These are phyloP conservation scores for Betula pendula DNA, from an alignment of 306 rosid species.

Conservation along the genomic window DNA sequence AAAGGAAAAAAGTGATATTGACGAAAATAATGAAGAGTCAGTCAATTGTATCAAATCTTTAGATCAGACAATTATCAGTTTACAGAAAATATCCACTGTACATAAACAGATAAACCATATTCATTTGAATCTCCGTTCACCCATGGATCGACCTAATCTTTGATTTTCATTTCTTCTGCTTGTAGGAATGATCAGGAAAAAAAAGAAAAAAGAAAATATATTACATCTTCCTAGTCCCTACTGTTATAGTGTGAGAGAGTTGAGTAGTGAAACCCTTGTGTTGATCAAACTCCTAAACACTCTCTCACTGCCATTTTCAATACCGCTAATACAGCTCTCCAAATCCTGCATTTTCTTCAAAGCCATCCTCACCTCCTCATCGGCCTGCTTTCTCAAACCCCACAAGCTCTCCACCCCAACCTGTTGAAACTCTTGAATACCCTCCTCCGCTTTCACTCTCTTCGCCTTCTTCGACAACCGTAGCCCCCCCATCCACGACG, in stretches of 20 bases:
- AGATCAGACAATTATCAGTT: background rate
- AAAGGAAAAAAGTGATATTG: background rate
- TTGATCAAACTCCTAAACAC: constrained; percentile 72
- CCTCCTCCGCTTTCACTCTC: constrained; percentile 32
- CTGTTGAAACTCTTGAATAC: constrained; percentile 46
- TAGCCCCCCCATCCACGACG: constrained; percentile 42
- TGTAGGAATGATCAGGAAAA: background rate
- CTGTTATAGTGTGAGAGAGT: constrained; percentile 44
- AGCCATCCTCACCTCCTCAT: constrained; percentile 47
- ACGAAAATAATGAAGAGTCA: background rate
- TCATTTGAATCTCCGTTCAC: constrained; percentile 9
- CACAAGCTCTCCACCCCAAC: constrained; percentile 26
- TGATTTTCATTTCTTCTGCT: background rate
- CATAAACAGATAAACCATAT: background rate
- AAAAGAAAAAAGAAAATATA: background rate
- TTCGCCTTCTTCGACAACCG: constrained; percentile 36
- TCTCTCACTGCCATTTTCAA: constrained; percentile 50
- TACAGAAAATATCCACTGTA: background rate
- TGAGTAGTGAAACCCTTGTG: constrained; percentile 67
- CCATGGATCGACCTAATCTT: constrained; percentile 1
- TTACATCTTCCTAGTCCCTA: background rate
- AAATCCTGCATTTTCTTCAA: constrained; percentile 68
- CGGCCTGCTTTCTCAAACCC: constrained; percentile 55
- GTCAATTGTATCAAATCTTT: background rate
- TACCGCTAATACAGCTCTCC: constrained; percentile 45